phyloP scores from a whole-genome alignment of 164 flowering plant genomes.

The Magnolia kwangsiensis region DNA sequence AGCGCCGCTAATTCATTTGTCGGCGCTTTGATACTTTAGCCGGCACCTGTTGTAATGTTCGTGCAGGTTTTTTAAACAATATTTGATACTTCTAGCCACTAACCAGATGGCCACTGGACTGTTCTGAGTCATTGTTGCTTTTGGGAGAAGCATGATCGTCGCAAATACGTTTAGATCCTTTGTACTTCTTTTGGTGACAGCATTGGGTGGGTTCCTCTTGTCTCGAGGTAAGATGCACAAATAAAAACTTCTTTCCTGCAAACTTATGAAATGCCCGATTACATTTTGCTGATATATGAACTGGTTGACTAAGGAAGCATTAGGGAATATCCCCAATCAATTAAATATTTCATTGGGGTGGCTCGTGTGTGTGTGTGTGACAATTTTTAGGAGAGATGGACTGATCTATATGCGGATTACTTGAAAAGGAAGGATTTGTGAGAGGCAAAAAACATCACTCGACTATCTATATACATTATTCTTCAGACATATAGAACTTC shows the following conservation, averaged over 20 bases:
- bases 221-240: constrained; percentile 6
- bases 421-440: too few relatives aligned
- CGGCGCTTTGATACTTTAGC: too few relatives aligned
- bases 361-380: too few relatives aligned
- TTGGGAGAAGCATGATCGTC: constrained; percentile 16
- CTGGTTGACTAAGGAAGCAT: not conserved
- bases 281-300: not conserved
- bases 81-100: constrained; percentile 3
- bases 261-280: not conserved
- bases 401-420: too few relatives aligned
- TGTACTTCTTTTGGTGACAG: constrained; percentile 2
- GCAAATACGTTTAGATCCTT: constrained; percentile 15
- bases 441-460: too few relatives aligned
- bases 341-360: not conserved
- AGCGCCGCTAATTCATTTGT: too few relatives aligned
- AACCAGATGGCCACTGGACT: constrained; percentile 16
- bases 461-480: too few relatives aligned
- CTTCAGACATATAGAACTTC: too few relatives aligned
- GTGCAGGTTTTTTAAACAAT: constrained; percentile 18
- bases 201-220: constrained; percentile 13
- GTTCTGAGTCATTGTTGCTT: constrained; percentile 13
- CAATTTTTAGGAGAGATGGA: too few relatives aligned
- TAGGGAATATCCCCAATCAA: not conserved
- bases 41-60: too few relatives aligned
- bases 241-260: not conserved